Evolutionary conservation across 805 yeast species (phyloP).

Genomic region (Saccharomycopsis oosterbeekiorum): DNA sequence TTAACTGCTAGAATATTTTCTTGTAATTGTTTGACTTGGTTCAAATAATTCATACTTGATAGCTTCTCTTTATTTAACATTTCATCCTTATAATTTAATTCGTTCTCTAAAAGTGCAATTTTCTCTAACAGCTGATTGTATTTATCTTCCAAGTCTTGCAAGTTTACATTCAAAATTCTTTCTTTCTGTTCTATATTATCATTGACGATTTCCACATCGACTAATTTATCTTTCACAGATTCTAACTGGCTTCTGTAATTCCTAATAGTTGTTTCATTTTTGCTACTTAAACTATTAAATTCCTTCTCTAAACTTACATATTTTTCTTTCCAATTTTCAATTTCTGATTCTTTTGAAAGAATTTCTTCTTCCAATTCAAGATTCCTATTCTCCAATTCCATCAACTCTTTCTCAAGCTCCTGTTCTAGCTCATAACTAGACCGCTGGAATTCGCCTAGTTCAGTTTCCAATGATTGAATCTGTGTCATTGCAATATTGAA

Average conservation of each 20-base stretch:
- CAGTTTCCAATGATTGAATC: conserved; percentile 32
- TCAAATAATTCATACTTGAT: conserved; percentile 23
- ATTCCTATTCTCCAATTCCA: conserved; percentile 26
- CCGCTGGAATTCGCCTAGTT: conserved; percentile 33
- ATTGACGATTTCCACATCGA: conserved; percentile 34
- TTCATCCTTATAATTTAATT: conserved; percentile 25
- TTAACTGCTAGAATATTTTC: conserved; percentile 18
- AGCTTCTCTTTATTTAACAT: conserved; percentile 22
- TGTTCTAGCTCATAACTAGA: conserved; percentile 36
- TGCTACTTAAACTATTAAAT: conserved; percentile 20
- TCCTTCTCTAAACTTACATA: conserved; percentile 25
- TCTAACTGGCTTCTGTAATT: conserved; percentile 26
- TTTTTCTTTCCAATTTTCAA: conserved; percentile 23
- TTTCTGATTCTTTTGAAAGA: conserved; percentile 20
- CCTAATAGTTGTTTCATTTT: conserved; percentile 22
- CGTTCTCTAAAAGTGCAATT: conserved; percentile 32
- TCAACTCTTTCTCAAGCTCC: conserved; percentile 36
- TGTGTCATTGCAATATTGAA: conserved; percentile 28
- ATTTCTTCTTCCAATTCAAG: conserved; percentile 20
- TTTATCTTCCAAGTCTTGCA: conserved; percentile 28
- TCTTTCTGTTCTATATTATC: conserved; percentile 37
- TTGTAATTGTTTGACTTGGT: conserved; percentile 16
- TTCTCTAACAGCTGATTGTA: conserved; percentile 30
- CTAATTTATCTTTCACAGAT: conserved; percentile 25
- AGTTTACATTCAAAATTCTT: conserved; percentile 26